Percentiles rank a stretch among this genome's conserved stretches.
phyloP scores from a whole-genome alignment of 2,329 filamentous ascomycete genomes.

The Cucurbitaria berberidis region DNA sequence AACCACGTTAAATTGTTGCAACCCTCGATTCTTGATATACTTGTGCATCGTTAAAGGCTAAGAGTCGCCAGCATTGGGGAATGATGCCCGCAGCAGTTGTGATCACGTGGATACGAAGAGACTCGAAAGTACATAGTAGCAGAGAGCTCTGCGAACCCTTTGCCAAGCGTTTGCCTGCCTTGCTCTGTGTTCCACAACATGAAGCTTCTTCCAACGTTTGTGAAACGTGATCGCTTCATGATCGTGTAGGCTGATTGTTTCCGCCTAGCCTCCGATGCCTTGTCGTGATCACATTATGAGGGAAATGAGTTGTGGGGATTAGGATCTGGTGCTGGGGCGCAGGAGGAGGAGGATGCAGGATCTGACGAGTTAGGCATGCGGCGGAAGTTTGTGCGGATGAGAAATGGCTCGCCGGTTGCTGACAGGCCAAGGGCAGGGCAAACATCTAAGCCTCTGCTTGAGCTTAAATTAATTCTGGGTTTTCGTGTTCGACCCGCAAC shows the following conservation, averaged over 20 bases:
- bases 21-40: background rate
- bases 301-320: background rate
- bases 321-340: background rate
- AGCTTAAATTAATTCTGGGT: background rate
- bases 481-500: too few relatives aligned
- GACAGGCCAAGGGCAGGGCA: background rate
- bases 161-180: background rate
- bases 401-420: background rate
- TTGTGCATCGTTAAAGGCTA: background rate
- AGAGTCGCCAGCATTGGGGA: background rate
- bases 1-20: background rate
- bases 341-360: background rate
- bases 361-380: background rate
- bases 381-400: background rate
- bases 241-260: background rate
- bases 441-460: background rate
- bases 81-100: background rate
- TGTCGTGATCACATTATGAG: background rate
- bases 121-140: background rate
- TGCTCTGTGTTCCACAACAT: background rate
- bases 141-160: background rate
- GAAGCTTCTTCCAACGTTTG: conserved; percentile 4
- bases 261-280: background rate
- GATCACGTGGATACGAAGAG: background rate
- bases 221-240: background rate